Base-by-base conservation (phyloP, 2,329 filamentous ascomycete species). In the Pseudogymnoascus sp. region DNA sequence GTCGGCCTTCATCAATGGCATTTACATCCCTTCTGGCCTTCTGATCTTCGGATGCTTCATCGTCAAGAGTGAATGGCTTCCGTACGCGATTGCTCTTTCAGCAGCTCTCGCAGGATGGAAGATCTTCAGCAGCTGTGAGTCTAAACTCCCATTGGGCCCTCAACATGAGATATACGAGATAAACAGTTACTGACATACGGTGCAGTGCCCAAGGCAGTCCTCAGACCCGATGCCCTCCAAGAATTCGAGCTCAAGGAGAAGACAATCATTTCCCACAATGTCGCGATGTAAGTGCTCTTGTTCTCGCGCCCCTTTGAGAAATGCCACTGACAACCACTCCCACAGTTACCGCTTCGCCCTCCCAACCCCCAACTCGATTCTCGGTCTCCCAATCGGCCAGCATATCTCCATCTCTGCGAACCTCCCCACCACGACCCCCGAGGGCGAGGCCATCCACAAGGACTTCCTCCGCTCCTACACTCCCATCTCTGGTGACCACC, bases 361-460 rank as follows among this genome's bases (percentile, higher is more conserved):
- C 40, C 92, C 92, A 62, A 81, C 81, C 59, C 78, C 86, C 40
- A 87, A 80, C 69, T 84, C 89, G 68, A 91, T 97, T 74, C 90
- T 97, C 71, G 94, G 94, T 72, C 89, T 97, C 44, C 93, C 94
- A 68, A 97, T 97, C 79, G 94, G 94, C 73, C 94, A 99, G 80
- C 94, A 99, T 81, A 97, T 99, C 77, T 97, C 93, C 65, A 91
- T 99, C 73, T 90, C 89, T 68, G 93, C 92, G 61, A 84, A 83
- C 62, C 84, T 92, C 64, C 70, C 76, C 44, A 84, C 87, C 71
- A 65, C 68, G 29, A 61, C 2, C 39, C 76, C 79, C 62, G 85
- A 90, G 70, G 91, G 90, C 72, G 81, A 82, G 69, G 80, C 80
- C 67, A 59, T 40, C 60, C 37, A 50, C 31, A 93, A 94, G 78